Base-by-base conservation (phyloP, 331 rosid genomes). In the Malus hybrid region DNA sequence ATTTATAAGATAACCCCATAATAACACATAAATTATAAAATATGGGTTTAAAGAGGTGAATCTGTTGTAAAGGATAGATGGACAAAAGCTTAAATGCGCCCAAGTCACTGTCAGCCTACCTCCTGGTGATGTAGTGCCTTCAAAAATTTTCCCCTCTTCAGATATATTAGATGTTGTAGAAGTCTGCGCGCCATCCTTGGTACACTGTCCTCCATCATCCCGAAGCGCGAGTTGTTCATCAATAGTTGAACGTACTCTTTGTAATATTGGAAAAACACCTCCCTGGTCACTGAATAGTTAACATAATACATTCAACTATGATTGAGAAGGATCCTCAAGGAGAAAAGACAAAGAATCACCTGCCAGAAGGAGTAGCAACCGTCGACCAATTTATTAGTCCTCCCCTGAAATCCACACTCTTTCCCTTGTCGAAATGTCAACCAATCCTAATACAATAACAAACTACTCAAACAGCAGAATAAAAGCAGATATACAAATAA, bases 301-400 rank as follows among this genome's bases (percentile, higher is more conserved):
- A 46, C 70, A 34, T 48, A 73, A 82, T 81, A 76, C 73, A 71
- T 69, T 56, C 54, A 66, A 78, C 81, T 31, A 87, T 65, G 71
- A 81, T 56, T 74, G 60, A 73, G 73, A 74, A 61, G 67, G 71
- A 79, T 66, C 15, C 54, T 59, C 52, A 73, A 71, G 20, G 39
- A 32, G 65, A 32, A 9, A 10, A 27, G 44, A 71, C 65, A 60
- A 62, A 28, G 31, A 74, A 71, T 79, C 32, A 93, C 98, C 98
- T 93, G 98, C 98, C 98, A 91, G 80, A 93, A 93, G 63, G 98
- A 93, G 80, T 93, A 93, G 89, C 98, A 93, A 70, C 98, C 97
- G 76, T 91, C 98, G 27, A 93, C 96, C 87, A 93, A 73, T 83
- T 93, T 91, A 90, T 93, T 93, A 27, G 98, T 93, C 82, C 98